phyloP scores from a whole-genome alignment of 495 filamentous ascomycete species.

The Penicillium salamii region DNA sequence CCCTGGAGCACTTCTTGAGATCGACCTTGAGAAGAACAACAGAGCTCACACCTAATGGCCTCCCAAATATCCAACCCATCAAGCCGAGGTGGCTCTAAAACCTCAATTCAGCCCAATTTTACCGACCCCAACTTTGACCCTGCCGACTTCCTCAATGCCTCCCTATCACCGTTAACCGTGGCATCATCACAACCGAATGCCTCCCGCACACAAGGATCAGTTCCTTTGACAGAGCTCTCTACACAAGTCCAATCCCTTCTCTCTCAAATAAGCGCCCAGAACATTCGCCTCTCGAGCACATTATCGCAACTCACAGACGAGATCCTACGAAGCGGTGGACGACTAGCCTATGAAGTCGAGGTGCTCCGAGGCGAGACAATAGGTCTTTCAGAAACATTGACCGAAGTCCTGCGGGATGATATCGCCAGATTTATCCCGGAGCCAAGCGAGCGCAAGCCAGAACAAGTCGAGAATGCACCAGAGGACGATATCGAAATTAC shows the following conservation, averaged over 20 bases:
- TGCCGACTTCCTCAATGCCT: slow-evolving; percentile 75
- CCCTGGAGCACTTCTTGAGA: not conserved
- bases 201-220: slow-evolving; percentile 43
- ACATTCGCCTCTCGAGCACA: slow-evolving; percentile 73
- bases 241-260: slow-evolving; percentile 79
- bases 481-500: not conserved
- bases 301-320: slow-evolving; percentile 91
- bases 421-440: slow-evolving; percentile 66
- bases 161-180: slow-evolving; percentile 57
- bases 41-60: slow-evolving; percentile 10
- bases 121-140: slow-evolving; percentile 72
- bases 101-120: slow-evolving; percentile 53
- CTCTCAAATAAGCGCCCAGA: slow-evolving; percentile 84
- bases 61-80: slow-evolving; percentile 19
- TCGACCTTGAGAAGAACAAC: no score
- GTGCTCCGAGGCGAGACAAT: slow-evolving; percentile 83
- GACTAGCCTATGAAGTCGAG: slow-evolving; percentile 93
- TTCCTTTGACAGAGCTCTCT: slow-evolving; percentile 73
- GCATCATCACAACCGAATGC: slow-evolving; percentile 39
- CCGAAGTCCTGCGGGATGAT: slow-evolving; percentile 65
- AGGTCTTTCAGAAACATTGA: slow-evolving; percentile 70
- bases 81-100: slow-evolving; percentile 10
- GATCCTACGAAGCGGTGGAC: slow-evolving; percentile 79
- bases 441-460: slow-evolving; percentile 20
- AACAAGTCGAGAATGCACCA: slow-evolving; percentile 10